A percentile compares a stretch with the other conserved stretches of the same genome.
Evolutionary conservation across 2,329 filamentous ascomycete genomes (phyloP).

Genomic region (Chalaropsis ovoidea): DNA sequence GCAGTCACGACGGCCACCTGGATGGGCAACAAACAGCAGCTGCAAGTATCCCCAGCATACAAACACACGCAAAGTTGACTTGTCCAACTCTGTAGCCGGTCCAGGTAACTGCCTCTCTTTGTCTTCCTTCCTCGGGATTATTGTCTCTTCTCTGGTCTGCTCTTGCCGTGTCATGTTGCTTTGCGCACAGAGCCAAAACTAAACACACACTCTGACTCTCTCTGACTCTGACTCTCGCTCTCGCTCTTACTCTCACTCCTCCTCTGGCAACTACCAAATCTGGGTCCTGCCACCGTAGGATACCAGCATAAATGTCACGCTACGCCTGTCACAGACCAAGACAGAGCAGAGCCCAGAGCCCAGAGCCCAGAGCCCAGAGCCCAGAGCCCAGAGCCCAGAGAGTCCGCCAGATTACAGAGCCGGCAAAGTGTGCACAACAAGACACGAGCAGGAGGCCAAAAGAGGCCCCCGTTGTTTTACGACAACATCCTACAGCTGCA

Average conservation of each 20-base stretch:
- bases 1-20: too few species aligned
- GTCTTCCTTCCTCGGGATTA: not conserved
- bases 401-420: not conserved
- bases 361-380: too few species aligned
- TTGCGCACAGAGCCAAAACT: not conserved
- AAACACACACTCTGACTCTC: not conserved
- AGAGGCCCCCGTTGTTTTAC: too few species aligned
- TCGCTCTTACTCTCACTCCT: too few species aligned
- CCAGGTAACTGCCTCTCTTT: not conserved
- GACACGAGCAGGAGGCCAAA: too few species aligned
- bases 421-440: not conserved
- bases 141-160: not conserved
- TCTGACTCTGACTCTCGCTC: too few species aligned
- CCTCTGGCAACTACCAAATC: not conserved
- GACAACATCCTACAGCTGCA: too few species aligned
- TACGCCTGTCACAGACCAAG: constrained; percentile 10
- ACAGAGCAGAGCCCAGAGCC: not conserved
- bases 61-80: too few species aligned
- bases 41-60: too few species aligned
- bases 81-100: not conserved
- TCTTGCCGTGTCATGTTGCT: too few species aligned
- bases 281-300: not conserved
- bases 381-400: too few species aligned
- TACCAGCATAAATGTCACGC: not conserved
- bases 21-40: too few species aligned